These are phyloP conservation scores for Canavalia gladiata DNA, from an alignment of 306 rosid species.

Conservation along the genomic window DNA sequence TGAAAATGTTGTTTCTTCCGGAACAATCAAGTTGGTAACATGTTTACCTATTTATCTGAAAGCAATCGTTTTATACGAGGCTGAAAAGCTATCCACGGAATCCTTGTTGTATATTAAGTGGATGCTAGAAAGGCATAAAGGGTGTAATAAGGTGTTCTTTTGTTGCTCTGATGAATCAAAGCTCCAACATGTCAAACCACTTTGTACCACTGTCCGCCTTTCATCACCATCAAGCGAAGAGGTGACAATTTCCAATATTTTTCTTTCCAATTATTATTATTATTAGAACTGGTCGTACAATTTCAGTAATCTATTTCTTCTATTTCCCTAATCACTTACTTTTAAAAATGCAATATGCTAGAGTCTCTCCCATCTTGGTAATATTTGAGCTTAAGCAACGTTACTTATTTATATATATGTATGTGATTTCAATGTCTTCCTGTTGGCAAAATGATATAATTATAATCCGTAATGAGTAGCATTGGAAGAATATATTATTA, in stretches of 20 bases:
- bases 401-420: no score
- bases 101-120: constrained; percentile 76
- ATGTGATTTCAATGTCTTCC: no score
- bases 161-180: constrained; percentile 85
- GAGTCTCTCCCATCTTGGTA: no score
- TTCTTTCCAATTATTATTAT: neutral
- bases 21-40: neutral
- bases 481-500: neutral
- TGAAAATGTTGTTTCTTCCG: neutral
- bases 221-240: constrained; percentile 72
- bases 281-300: neutral
- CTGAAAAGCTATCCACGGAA: constrained; percentile 77
- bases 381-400: no score
- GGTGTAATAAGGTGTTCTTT: constrained; percentile 76
- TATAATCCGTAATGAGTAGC: no score
- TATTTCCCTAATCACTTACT: neutral
- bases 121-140: constrained; percentile 77
- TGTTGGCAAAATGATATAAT: no score
- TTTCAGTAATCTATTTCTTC: neutral
- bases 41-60: neutral
- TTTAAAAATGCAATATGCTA: no score
- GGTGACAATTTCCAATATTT: constrained; percentile 50
- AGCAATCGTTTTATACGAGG: constrained; percentile 78
- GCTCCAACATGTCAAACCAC: constrained; percentile 67
- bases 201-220: constrained; percentile 72